Conservation (phyloP, 306 rosid species). For the Casuarina cunninghamiana region DNA sequence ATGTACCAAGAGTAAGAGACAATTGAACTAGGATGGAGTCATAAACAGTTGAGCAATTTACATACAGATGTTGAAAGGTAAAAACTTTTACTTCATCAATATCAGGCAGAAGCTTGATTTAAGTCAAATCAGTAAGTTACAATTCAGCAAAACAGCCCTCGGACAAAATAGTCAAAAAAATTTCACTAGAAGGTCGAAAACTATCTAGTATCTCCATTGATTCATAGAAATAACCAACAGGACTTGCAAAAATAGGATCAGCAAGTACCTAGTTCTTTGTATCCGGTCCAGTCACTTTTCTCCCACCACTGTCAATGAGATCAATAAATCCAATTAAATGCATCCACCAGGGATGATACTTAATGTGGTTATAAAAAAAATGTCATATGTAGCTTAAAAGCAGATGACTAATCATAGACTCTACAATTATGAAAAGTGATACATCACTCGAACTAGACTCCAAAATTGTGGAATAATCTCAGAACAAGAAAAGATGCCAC, state of each 20-base stretch:
- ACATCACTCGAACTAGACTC: slow-evolving; percentile 2
- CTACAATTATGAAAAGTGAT: slow-evolving; percentile 9
- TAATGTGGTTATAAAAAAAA: slow-evolving; percentile 49
- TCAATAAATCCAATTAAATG: slow-evolving; percentile 93
- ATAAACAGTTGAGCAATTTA: neutral
- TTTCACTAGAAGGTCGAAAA: neutral
- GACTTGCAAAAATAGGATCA: slow-evolving; percentile 21
- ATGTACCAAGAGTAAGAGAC: neutral
- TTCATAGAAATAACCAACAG: slow-evolving; percentile 18
- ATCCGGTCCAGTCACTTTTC: slow-evolving; percentile 99
- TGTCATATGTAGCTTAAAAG: slow-evolving; percentile 21
- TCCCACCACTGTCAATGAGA: slow-evolving; percentile 99
- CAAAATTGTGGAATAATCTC: neutral
- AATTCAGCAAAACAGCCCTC: neutral
- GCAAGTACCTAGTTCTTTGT: slow-evolving; percentile 93
- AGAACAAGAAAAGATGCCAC: neutral
- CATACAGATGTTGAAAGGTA: neutral
- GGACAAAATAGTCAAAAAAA: neutral
- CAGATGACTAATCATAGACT: slow-evolving; percentile 13
- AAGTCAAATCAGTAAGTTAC: neutral
- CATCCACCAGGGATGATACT: slow-evolving; percentile 82
- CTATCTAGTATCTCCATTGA: neutral
- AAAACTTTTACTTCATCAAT: neutral
- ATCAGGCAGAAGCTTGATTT: neutral
- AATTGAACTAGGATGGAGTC: neutral